Percentiles rank a stretch among this genome's conserved stretches.
Conservation (phyloP, 306 rosid species). For the Medicago truncatula region DNA sequence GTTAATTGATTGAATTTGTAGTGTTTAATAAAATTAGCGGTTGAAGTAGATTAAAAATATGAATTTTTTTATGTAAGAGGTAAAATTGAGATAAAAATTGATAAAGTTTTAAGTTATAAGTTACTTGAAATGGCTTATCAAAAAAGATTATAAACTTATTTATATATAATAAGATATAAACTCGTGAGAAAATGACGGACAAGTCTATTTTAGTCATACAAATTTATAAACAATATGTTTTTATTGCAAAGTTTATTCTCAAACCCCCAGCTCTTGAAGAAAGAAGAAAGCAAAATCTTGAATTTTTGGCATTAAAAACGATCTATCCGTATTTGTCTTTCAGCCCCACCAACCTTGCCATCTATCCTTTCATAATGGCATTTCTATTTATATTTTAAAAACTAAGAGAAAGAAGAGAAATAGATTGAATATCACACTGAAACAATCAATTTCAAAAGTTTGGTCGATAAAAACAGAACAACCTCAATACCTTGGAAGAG, state of each 20-base stretch:
- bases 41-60: too few species aligned
- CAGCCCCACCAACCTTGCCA: constrained; percentile 98
- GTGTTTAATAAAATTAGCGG: too few species aligned
- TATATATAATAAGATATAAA: too few species aligned
- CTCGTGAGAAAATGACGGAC: too few species aligned
- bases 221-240: too few species aligned
- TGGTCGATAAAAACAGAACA: constrained; percentile 31
- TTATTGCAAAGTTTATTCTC: constrained; percentile 98
- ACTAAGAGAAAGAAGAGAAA: constrained; percentile 33
- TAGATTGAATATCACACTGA: constrained; percentile 29
- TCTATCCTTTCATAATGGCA: constrained; percentile 98
- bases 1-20: too few species aligned
- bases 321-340: constrained; percentile 94
- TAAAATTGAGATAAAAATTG: too few species aligned
- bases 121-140: too few species aligned
- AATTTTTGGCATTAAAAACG: constrained; percentile 92
- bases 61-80: too few species aligned
- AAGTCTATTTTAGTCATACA: too few species aligned
- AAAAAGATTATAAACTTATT: too few species aligned
- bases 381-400: constrained; percentile 52
- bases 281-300: constrained; percentile 97
- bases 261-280: constrained; percentile 98
- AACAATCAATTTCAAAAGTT: constrained; percentile 34
- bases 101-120: too few species aligned
- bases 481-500: constrained; percentile 70